These are phyloP conservation scores for Sporothrix inflata DNA, from an alignment of 2,329 filamentous ascomycete species.

Conservation along the genomic window DNA sequence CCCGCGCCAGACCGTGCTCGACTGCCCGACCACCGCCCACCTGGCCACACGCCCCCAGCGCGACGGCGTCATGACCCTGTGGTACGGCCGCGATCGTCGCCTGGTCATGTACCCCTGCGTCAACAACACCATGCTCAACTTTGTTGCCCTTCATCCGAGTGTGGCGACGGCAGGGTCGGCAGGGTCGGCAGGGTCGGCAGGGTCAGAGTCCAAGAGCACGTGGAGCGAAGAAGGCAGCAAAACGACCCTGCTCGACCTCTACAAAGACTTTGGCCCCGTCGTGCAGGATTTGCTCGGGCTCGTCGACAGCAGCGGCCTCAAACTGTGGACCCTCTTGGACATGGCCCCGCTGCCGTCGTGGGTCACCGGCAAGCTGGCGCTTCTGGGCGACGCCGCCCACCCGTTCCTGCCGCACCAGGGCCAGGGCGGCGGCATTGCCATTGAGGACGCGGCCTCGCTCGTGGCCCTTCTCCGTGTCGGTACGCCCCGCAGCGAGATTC, in stretches of 20 bases:
- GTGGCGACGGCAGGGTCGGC: background rate
- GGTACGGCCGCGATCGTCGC: conserved; percentile 1
- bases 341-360: background rate
- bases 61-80: background rate
- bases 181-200: background rate
- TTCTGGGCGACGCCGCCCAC: background rate
- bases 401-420: background rate
- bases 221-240: conserved; percentile 1
- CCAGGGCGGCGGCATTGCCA: background rate
- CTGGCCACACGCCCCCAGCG: background rate
- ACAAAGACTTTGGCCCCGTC: background rate
- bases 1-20: background rate
- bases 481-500: background rate
- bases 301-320: background rate
- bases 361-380: background rate
- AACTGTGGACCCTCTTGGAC: background rate
- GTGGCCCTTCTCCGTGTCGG: background rate
- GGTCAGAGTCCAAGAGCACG: background rate
- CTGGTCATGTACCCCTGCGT: conserved; percentile 1
- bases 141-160: background rate
- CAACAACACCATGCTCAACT: conserved; percentile 10
- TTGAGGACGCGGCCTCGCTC: background rate
- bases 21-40: background rate
- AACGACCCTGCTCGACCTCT: background rate
- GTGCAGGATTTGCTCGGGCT: background rate